Evolutionary conservation across 1,284 basidiomycete species (phyloP), one percentile per base, ranked within the genome.

Genomic region (Malassezia dermatis): DNA sequence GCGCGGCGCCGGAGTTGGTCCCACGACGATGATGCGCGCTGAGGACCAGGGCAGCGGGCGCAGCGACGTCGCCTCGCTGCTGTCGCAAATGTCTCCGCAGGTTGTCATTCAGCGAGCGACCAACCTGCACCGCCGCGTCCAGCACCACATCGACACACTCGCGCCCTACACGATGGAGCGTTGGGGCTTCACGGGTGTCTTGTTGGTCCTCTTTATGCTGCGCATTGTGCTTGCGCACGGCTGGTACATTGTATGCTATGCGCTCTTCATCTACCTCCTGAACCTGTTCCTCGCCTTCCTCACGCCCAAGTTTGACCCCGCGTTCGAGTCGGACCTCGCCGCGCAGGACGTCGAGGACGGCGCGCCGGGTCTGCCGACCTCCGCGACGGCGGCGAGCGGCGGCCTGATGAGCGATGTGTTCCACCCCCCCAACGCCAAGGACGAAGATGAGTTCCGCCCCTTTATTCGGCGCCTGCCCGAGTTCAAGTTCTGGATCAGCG

Each of bases 271-370:
- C 64, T 75, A 71, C 48, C 66, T 75, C 30, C 61, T 74, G 61
- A 75, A 78, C 76, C 77, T 91, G 49, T 82, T 90, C 35, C 79
- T 89, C 59, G 87, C 86, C 7, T 90, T 91, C 78, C 79, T 91
- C 6, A 86, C 88, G 78, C 89, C 89, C 35, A 88, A 85, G 75
- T 98, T 98, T 76, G 94, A 99, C 77, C 93, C 94, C 0, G 90
- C 89, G 1, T 79, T 95, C 34, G 86, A 93, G 64, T 86, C 86
- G 41, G 94, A 99, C 76, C 79, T 95, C 3, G 81, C 88, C 51
- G 91, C 89, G 6, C 88, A 93, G 70, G 90, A 96, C 69, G 86
- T 95, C 17, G 93, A 96, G 72, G 91, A 89, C 69, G 93, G 91
- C 21, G 88, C 85, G n/a, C 69, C 79, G 0, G 76, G 75, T 0